Conservation (phyloP, 2,329 filamentous ascomycete species). For the Ascochyta fabae region DNA sequence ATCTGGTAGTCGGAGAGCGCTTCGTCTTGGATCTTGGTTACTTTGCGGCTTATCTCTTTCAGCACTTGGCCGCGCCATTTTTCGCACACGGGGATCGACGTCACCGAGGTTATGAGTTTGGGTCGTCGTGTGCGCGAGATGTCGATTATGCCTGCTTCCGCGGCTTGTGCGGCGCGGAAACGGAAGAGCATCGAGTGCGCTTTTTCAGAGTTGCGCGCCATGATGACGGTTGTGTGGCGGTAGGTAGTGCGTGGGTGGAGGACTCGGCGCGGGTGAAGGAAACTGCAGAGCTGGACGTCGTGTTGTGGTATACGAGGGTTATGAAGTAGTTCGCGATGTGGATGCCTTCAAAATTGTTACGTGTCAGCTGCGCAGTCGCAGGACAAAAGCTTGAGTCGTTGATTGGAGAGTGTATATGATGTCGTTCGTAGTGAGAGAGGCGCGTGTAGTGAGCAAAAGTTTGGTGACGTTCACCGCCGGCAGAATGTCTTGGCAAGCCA, state of each 20-base stretch:
- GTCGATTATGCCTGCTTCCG: conserved; percentile 95
- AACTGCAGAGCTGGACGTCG: neutral
- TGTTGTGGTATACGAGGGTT: conserved; percentile 1
- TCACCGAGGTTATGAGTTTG: conserved; percentile 86
- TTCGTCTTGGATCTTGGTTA: conserved; percentile 91
- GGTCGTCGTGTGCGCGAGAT: conserved; percentile 87
- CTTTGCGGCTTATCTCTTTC: conserved; percentile 96
- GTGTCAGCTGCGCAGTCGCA: conserved; percentile 37
- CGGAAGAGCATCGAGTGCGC: conserved; percentile 99
- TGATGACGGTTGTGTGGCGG: conserved; percentile 30
- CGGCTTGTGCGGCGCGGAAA: conserved; percentile 96
- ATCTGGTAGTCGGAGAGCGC: conserved; percentile 96
- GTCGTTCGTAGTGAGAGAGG: conserved; percentile 19
- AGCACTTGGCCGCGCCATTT: conserved; percentile 98
- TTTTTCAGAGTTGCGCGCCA: conserved; percentile 96
- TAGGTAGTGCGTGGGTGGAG: neutral
- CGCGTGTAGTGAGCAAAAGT: conserved; percentile 42
- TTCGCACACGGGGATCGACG: conserved; percentile 84
- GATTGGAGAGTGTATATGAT: conserved; percentile 9
- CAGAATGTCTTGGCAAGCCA: conserved; percentile 33
- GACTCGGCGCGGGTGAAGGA: neutral
- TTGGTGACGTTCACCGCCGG: conserved; percentile 31
- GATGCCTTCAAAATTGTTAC: neutral
- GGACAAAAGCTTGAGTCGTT: conserved; percentile 19
- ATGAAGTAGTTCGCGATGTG: neutral